Conservation (phyloP, 1,139 yeast genomes). For the Saccharomyces hybrid region DNA sequence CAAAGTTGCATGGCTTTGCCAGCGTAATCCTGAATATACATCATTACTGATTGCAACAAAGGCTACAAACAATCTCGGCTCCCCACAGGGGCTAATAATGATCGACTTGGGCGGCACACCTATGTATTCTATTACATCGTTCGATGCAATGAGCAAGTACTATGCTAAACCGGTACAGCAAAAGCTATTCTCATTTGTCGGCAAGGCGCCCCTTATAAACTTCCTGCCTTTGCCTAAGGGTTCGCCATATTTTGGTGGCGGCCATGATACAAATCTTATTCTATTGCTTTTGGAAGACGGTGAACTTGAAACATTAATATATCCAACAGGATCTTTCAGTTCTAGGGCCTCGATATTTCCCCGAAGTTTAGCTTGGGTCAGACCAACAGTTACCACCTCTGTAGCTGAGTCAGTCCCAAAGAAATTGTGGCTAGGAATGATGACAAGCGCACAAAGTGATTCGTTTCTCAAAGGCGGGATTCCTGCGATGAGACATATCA, state of each 20-base stretch:
- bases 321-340: constrained; percentile 48
- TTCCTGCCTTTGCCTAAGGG: constrained; percentile 45
- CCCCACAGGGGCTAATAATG: constrained; percentile 51
- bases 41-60: constrained; percentile 69
- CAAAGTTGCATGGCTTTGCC: constrained; percentile 60
- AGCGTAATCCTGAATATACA: constrained; percentile 69
- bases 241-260: constrained; percentile 62
- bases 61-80: constrained; percentile 31
- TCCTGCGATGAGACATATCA: constrained; percentile 48
- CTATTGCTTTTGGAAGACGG: constrained; percentile 56
- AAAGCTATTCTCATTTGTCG: constrained; percentile 45
- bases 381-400: constrained; percentile 57
- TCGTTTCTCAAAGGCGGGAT: constrained; percentile 69
- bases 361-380: constrained; percentile 67
- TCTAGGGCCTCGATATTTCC: constrained; percentile 62
- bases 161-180: constrained; percentile 61
- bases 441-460: constrained; percentile 41
- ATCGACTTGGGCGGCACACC: constrained; percentile 79
- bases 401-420: constrained; percentile 50
- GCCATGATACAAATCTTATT: constrained; percentile 58
- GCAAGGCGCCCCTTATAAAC: constrained; percentile 37
- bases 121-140: constrained; percentile 69
- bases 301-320: constrained; percentile 43
- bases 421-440: constrained; percentile 65
- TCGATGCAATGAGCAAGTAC: constrained; percentile 71